Evolutionary conservation across 169 alveolate genomes (phyloP), one percentile per base, ranked within the genome.

Genomic region (Eimeria sp.): DNA sequence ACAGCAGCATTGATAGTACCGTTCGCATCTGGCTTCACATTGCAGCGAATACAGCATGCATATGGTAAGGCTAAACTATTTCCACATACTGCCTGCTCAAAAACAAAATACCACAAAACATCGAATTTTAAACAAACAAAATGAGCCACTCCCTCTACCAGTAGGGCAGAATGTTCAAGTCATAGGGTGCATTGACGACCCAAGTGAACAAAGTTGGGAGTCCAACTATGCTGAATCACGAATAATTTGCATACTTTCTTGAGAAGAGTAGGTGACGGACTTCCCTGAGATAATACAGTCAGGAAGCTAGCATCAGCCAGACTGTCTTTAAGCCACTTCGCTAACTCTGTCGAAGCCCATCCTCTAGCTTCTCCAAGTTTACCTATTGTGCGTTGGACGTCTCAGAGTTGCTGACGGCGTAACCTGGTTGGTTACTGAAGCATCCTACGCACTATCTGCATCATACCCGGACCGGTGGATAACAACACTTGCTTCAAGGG

Each of bases 391-490:
- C 2, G 40, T 34, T 34, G 40, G 40, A 34, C 40, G 40, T 34
- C 40, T 34, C 40, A 34, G 40, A 34, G 40, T 34, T 34, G 40
- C 40, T 34, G 40, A 34, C 40, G 40, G 3, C 40, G 40, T 34
- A 34, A 34, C 27, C 9, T 25, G 47, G 76, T 27, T 67, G 40
- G 20, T 9, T n/a, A 3, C 76, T 67, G 45, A 45, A 67, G 76
- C 76, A 67, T n/a, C 45, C 43, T 27, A 67, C 76, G 45, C 47
- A 67, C 76, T 27, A 67, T 25, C 76, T 67, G 76, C 76, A 67
- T 45, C 76, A 67, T 5, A 34, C 40, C 76, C 20, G 9, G 22
- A 25, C 47, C 76, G 3, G n/a, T 10, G 9, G 10, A 5, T 27
- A n/a, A 20, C 76, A 67, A 14, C 76, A 7, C 47, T 67, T 22